Conservation (phyloP, 1,284 basidiomycete species). For the Wallemia mellicola region DNA sequence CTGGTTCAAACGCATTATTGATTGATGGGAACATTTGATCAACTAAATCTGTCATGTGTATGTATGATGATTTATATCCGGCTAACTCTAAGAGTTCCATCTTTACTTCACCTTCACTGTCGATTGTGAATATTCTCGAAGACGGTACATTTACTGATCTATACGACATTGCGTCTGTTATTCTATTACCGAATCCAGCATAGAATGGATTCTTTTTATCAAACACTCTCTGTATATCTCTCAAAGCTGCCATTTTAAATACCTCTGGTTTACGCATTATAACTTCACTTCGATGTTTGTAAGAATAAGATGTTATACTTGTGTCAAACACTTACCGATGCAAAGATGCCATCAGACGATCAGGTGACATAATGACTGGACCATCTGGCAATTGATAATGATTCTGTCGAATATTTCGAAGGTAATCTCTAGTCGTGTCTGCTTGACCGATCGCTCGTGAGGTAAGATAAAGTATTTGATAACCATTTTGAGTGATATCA, state of each 20-base stretch:
- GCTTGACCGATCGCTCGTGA: constrained; percentile 95
- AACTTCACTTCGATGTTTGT: no score
- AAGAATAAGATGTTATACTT: no score
- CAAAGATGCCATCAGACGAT: constrained; percentile 72
- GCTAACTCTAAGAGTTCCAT: constrained; percentile 85
- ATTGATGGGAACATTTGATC: constrained; percentile 99
- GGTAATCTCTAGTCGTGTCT: constrained; percentile 81
- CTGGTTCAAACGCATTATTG: constrained; percentile 51
- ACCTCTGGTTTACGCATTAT: constrained; percentile 95
- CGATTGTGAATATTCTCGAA: constrained; percentile 89
- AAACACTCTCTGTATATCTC: constrained; percentile 83
- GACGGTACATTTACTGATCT: constrained; percentile 82
- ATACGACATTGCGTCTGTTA: constrained; percentile 92
- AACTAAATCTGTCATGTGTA: constrained; percentile 92
- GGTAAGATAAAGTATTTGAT: constrained; percentile 95
- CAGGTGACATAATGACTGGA: constrained; percentile 96
- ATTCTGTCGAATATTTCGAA: constrained; percentile 82
- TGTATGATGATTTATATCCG: constrained; percentile 90
- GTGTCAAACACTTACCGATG: no score
- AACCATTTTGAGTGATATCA: constrained; percentile 78
- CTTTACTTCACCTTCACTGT: constrained; percentile 81
- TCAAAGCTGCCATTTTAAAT: constrained; percentile 97
- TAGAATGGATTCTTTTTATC: constrained; percentile 40
- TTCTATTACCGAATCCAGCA: constrained; percentile 92
- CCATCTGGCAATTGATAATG: constrained; percentile 87